Evolutionary conservation across 768 basidiomycete species (phyloP).

Genomic region (Kwoniella shandongensis): DNA sequence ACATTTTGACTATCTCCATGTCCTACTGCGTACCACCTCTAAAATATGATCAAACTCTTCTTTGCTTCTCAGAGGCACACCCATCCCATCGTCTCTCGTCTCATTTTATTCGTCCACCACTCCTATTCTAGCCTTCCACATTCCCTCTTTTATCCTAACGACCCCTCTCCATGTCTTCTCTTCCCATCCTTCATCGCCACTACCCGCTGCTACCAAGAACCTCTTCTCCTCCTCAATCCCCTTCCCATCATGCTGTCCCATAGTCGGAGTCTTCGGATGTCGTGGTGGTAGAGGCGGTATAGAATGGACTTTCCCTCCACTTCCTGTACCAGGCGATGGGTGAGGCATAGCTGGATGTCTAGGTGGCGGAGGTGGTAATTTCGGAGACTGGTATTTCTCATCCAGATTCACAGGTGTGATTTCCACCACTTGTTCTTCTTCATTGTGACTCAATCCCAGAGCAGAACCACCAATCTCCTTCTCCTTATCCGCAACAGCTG

Average conservation of each 20-base stretch:
- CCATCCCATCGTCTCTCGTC: not conserved
- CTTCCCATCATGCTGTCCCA: not conserved
- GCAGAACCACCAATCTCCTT: too few relatives aligned
- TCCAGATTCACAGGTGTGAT: constrained; percentile 18
- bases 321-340: too few relatives aligned
- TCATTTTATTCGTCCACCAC: constrained; percentile 32
- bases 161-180: constrained; percentile 48
- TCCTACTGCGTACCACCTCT: too few relatives aligned
- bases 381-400: constrained; percentile 18
- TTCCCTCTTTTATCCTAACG: constrained; percentile 50
- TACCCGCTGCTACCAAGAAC: constrained; percentile 12
- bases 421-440: constrained; percentile 5
- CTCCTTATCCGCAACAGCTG: too few relatives aligned
- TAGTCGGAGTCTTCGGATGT: constrained; percentile 15
- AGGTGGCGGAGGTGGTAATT: constrained; percentile 25
- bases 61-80: too few relatives aligned
- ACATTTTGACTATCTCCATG: too few relatives aligned
- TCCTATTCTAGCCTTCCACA: constrained; percentile 49
- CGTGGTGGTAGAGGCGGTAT: constrained; percentile 18
- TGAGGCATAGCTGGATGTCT: constrained; percentile 19
- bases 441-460: too few relatives aligned
- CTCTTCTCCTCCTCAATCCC: constrained; percentile 24
- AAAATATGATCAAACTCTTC: too few relatives aligned
- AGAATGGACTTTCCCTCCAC: too few relatives aligned
- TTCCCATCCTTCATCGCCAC: constrained; percentile 44